Base-by-base conservation (phyloP, 495 filamentous ascomycete species). In the Neurospora sp. region DNA sequence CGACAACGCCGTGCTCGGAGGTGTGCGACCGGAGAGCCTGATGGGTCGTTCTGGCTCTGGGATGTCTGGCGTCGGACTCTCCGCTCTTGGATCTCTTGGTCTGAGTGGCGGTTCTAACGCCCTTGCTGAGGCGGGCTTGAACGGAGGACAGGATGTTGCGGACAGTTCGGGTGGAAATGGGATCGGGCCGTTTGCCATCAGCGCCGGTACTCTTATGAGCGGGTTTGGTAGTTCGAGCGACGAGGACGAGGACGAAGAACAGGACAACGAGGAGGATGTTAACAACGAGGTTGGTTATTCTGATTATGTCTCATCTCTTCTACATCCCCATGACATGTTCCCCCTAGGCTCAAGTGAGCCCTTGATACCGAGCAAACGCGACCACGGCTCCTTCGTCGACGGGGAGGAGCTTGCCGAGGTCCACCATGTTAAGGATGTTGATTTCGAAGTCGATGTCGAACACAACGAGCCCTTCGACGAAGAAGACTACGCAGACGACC, bases 1-100 rank as follows among this genome's bases (percentile, higher is more conserved):
- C 54, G 96, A 99, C 77, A 99, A 99, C 81, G 96, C 96, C 10
- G 96, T 99, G 69, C 90, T 99, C n/a, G 96, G 96, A 48, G 96
- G 96, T 12, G 94, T 98, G 5, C 90, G 95, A 48, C 96, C 96
- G 2, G 96, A 98, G 74, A 79, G 85, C 6, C 76, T 79, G 10
- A 69, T 69, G 40, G 80, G 73, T 37, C 54, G 54, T 66, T 66
- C 54, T 66, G 76, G 73, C 6, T 77, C 75, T 31, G 74, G 74
- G 2, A 76, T 83, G 1, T 81, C 80, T 35, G 82, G 83, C 9
- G 81, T 82, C 71, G 83, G 84, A n/a, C 81, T 86, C 1, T 80
- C 82, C 23, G 84, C 84, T 1, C 82, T 86, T 72, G 82, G 81
- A 14, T 81, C 83, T 4, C 81, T 85, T 18, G 82, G 84, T 3